phyloP scores from a whole-genome alignment of 2,329 filamentous ascomycete genomes.

The Kalmusia sp. region DNA sequence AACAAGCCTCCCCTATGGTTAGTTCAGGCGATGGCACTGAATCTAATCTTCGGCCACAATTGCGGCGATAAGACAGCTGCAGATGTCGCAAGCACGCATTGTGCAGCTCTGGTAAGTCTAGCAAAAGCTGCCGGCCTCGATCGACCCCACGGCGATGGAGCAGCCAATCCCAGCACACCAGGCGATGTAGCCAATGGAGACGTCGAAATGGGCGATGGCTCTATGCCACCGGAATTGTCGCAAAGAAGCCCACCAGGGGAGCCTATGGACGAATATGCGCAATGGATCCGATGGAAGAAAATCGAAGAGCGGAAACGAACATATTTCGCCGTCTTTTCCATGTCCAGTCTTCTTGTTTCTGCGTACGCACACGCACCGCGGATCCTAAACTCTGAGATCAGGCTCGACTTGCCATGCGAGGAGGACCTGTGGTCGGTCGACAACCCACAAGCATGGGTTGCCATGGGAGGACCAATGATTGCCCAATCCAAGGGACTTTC shows the following conservation, averaged over 20 bases:
- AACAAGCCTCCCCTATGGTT: conserved; percentile 88
- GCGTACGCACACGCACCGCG: conserved; percentile 93
- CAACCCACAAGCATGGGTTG: conserved; percentile 79
- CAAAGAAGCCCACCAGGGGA: conserved; percentile 54
- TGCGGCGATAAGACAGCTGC: conserved; percentile 90
- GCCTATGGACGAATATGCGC: conserved; percentile 64
- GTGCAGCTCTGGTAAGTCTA: conserved; percentile 86
- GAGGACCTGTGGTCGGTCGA: conserved; percentile 90
- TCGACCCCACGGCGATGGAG: conserved; percentile 49
- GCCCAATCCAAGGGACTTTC: conserved; percentile 75
- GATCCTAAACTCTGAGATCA: conserved; percentile 92
- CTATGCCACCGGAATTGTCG: conserved; percentile 24
- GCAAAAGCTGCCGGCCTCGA: conserved; percentile 86
- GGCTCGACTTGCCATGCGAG: conserved; percentile 87
- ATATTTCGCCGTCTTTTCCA: conserved; percentile 86
- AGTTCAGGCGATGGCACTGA: conserved; percentile 95
- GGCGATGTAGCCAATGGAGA: conserved; percentile 59
- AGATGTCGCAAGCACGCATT: conserved; percentile 92
- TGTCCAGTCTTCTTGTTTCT: conserved; percentile 89
- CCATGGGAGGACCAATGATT: conserved; percentile 74
- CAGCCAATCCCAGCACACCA: conserved; percentile 25
- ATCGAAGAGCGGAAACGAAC: conserved; percentile 92
- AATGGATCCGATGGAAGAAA: conserved; percentile 90
- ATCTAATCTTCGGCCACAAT: conserved; percentile 94
- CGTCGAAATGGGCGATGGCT: conserved; percentile 62